These are phyloP conservation scores for Arabidopsis suecica DNA, from an alignment of 345 rosid species.

Conservation along the genomic window DNA sequence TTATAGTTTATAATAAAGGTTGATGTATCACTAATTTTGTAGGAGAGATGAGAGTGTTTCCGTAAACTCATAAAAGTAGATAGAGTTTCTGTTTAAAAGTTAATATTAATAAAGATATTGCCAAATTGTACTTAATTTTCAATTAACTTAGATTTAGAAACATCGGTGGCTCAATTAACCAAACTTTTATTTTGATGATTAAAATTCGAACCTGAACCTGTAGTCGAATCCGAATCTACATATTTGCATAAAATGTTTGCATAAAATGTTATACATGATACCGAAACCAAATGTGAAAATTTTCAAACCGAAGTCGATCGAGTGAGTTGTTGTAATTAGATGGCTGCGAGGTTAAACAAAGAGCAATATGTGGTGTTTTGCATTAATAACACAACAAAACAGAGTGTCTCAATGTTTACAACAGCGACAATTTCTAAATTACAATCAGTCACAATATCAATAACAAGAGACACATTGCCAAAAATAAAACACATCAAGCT, in stretches of 20 bases:
- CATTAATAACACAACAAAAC: slow-evolving; percentile 31
- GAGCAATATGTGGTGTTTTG: slow-evolving; percentile 36
- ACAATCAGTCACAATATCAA: slow-evolving; percentile 33
- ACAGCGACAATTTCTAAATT: slow-evolving; percentile 2
- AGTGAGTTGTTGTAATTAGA: not conserved
- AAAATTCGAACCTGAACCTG: not conserved
- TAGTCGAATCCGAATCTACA: not conserved
- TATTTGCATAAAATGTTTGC: not conserved
- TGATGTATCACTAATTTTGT: not conserved
- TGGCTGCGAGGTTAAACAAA: slow-evolving; percentile 18
- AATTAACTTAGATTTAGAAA: not conserved
- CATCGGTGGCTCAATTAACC: too few relatives aligned
- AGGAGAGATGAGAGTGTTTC: not conserved
- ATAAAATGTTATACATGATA: not conserved
- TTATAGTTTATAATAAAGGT: not conserved
- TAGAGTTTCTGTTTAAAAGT: not conserved
- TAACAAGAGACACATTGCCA: slow-evolving; percentile 24
- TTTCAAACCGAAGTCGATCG: not conserved
- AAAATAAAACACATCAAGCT: slow-evolving; percentile 16
- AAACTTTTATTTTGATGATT: not conserved
- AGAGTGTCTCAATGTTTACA: slow-evolving; percentile 27
- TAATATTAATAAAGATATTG: not conserved
- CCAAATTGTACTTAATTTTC: not conserved
- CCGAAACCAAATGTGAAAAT: not conserved
- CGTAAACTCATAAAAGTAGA: not conserved